Base-by-base conservation (phyloP, 2,329 filamentous ascomycete genomes). In the Aspergillus ochraceus region DNA sequence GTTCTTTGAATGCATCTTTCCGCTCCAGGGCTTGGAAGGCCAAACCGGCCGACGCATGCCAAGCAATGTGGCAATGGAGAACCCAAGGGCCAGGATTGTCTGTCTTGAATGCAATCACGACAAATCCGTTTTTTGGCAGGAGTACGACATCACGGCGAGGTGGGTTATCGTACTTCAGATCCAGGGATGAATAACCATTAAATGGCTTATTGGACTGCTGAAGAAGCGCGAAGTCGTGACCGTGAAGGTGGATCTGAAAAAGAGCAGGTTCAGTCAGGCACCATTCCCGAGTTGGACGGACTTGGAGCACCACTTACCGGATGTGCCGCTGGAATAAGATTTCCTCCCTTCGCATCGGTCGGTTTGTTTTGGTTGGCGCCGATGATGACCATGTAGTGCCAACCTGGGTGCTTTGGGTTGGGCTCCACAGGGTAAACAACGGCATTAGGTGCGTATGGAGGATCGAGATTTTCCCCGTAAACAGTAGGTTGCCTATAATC, bases 21-120 rank as follows among this genome's bases (percentile, higher is more conserved):
- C 39, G 42, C 26, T 57, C 54, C n/a, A 60, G 19, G 17, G 53
- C 42, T 52, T 60, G 58, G 6, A 60, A 46, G 17, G 58, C 58
- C 10, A 60, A 42, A 0, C 58, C 58, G 10, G 24, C 58, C 22
- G 58, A 60, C 5, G 58, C 54, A 53, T 60, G 58, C 58, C 58
- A 60, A 17, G 58, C 58, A n/a, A 60, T 60, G 42, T 60, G 58
- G 24, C 58, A 60, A 12, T 60, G 58, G 29, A 60, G 17, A 1
- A 50, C 55, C 58, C 58, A 60, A 8, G 45, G 26, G n/a, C 58
- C 58, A 11, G 58, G 58, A 29, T 60, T 60, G 6, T 60, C 58
- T 22, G 58, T 42, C 22, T 54, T 53, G 8, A 52, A 60, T 8
- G 58, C 58, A 32, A 60, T 51, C 8, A 60, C 58, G 5, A 60